Evolutionary conservation across 2,329 filamentous ascomycete species (phyloP).

Genomic region (Fusarium lateritium): DNA sequence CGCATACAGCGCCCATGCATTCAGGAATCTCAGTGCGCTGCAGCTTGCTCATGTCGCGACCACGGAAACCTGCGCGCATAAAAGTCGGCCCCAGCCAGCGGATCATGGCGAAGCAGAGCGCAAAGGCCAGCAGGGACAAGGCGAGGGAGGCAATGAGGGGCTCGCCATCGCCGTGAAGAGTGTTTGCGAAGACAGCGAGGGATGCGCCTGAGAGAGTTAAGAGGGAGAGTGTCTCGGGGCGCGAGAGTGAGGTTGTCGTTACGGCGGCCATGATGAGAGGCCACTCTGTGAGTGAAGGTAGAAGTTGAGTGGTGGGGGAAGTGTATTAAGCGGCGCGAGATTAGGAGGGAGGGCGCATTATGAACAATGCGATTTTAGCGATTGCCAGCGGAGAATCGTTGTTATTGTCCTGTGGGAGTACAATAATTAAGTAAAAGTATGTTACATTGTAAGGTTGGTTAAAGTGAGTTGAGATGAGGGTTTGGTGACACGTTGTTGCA

Average conservation of each 20-base stretch:
- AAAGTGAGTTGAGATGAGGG: not conserved
- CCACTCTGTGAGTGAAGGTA: conserved; percentile 5
- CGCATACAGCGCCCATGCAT: conserved; percentile 95
- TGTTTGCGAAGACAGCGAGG: conserved; percentile 81
- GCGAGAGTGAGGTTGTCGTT: conserved; percentile 61
- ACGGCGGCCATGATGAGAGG: conserved; percentile 50
- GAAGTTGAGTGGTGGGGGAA: not conserved
- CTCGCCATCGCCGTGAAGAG: conserved; percentile 87
- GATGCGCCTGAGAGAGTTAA: conserved; percentile 77
- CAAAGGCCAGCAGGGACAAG: conserved; percentile 87
- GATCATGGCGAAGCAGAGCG: conserved; percentile 86
- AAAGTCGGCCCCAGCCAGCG: conserved; percentile 94
- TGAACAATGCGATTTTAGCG: not conserved
- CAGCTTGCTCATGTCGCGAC: conserved; percentile 84
- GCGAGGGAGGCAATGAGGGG: conserved; percentile 91
- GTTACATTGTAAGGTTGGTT: not conserved
- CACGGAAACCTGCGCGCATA: conserved; percentile 88
- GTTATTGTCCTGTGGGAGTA: not conserved
- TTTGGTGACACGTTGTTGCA: conserved; percentile 46
- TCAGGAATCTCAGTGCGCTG: conserved; percentile 86
- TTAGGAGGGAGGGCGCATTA: conserved; percentile 33
- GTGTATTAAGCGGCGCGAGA: conserved; percentile 13
- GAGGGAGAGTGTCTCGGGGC: conserved; percentile 67
- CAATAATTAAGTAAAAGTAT: not conserved
- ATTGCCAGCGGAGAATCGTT: not conserved